A percentile compares a stretch with the other conserved stretches of the same genome.
phyloP scores from a whole-genome alignment of 352 stramenopile genomes.

The Phytophthora hibernalis region DNA sequence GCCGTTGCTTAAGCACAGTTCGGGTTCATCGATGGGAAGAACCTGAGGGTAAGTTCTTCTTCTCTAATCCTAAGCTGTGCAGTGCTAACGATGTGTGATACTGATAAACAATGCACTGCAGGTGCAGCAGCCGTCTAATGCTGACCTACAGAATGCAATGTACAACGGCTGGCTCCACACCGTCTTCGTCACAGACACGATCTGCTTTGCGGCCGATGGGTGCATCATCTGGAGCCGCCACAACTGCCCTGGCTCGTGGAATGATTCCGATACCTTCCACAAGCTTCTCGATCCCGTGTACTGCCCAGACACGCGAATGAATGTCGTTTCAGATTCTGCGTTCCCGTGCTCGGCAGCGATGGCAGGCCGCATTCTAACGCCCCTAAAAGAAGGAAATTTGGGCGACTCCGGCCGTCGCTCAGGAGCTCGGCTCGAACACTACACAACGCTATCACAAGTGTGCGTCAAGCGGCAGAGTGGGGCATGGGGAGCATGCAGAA shows the following conservation, averaged over 20 bases:
- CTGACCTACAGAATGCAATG: no score
- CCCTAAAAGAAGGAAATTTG: neutral
- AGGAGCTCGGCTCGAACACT: neutral
- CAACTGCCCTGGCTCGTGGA: no score
- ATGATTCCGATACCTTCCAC: no score
- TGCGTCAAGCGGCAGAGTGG: no score
- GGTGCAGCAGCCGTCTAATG: neutral
- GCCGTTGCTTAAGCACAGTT: neutral
- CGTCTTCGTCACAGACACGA: slow-evolving; percentile 13
- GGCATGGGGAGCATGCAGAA: no score
- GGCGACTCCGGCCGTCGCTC: neutral
- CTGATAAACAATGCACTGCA: no score
- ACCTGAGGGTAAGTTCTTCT: neutral
- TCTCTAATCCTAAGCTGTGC: no score
- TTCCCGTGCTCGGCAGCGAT: neutral
- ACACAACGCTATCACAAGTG: neutral
- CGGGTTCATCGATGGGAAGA: neutral
- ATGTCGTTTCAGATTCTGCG: neutral
- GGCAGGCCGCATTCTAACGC: no score
- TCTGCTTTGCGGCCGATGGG: slow-evolving; percentile 14
- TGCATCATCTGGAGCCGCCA: slow-evolving; percentile 12
- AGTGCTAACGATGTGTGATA: neutral
- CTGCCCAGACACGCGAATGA: neutral
- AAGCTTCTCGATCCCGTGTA: neutral
- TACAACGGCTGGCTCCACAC: no score